Percentiles rank a stretch among this genome's conserved stretches.
Evolutionary conservation across 2,329 filamentous ascomycete genomes (phyloP).

Genomic region (Podosphaera leucotricha): DNA sequence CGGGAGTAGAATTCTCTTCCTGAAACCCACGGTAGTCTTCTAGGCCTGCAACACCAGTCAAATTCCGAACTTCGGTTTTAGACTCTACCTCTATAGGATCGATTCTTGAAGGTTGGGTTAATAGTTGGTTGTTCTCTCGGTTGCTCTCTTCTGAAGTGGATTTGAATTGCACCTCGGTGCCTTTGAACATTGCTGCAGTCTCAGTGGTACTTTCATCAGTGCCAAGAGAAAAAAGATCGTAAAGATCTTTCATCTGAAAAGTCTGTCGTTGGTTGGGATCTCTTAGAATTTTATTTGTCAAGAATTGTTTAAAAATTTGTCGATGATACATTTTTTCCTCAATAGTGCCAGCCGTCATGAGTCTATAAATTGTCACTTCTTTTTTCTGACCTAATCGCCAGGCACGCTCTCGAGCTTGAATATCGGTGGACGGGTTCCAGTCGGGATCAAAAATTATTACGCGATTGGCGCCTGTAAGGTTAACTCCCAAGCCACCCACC

Average conservation of each 20-base stretch:
- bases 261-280: slow-evolving; percentile 84
- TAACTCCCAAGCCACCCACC: slow-evolving; percentile 44
- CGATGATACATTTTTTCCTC: slow-evolving; percentile 58
- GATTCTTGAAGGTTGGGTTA: slow-evolving; percentile 4
- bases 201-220: slow-evolving; percentile 50
- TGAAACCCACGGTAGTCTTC: slow-evolving; percentile 35
- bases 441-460: slow-evolving; percentile 51
- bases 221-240: slow-evolving; percentile 72
- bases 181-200: slow-evolving; percentile 66
- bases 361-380: slow-evolving; percentile 43
- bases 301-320: slow-evolving; percentile 80
- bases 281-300: slow-evolving; percentile 86
- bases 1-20: slow-evolving; percentile 23
- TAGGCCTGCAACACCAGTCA: slow-evolving; percentile 36
- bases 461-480: slow-evolving; percentile 45
- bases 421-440: slow-evolving; percentile 52
- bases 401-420: slow-evolving; percentile 53
- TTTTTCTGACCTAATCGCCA: slow-evolving; percentile 48
- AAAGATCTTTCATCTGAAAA: slow-evolving; percentile 72
- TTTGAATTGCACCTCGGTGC: slow-evolving; percentile 52
- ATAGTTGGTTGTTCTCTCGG: slow-evolving; percentile 2
- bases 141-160: slow-evolving; percentile 15
- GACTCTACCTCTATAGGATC: slow-evolving; percentile 13
- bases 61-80: slow-evolving; percentile 24
- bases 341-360: slow-evolving; percentile 42